Base-by-base conservation (phyloP, 2,329 filamentous ascomycete genomes). In the Cladosporium sp. region DNA sequence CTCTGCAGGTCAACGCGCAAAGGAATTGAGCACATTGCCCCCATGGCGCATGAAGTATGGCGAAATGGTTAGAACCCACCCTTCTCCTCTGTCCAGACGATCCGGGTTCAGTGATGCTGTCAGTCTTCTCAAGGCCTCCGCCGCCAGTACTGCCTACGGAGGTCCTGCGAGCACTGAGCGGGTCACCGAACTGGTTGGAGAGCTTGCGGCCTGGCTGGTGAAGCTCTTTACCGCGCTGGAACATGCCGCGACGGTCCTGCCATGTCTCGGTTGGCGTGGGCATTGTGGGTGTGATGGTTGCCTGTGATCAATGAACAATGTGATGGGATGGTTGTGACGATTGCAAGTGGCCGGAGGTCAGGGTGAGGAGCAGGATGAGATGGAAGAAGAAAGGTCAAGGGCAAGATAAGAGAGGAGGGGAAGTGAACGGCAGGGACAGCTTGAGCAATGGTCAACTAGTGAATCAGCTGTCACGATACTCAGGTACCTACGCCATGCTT, bases 161-260 rank as follows among this genome's bases (percentile, higher is more conserved):
- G n/a, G 52, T 36, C 25, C 52, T 44, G 19, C 56, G 35, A 7
- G 22, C 50, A 12, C 4, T 7, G 4, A 57, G 36, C 34, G 54
- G 54, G 45, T 57, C 55, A 25, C 55, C 55, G 10, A 57, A 57
- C 34, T 57, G 55, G 20, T 57, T 56, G n/a, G 60, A 63, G 10
- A 55, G 25, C 44, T 59, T 61, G 32, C 58, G 53, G 17, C 57
- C 61, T 15, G 67, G 65, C 48, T 69, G 66, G 48, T 70, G 68
- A 24, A 70, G 61, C 42, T 70, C 68, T 47, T 70, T 71, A 48
- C 69, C 69, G 25, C 61, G 61, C 54, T 71, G 69, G 49, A 70
- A 70, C 60, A 70, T 62, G 36, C 66, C 68, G 20, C 69, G 65
- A 32, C 69, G 64, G 58, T 71, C 69, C 58, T 61, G 47, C 68